Evolutionary conservation across 495 filamentous ascomycete genomes (phyloP).

Genomic region (Neurospora sublineolata): DNA sequence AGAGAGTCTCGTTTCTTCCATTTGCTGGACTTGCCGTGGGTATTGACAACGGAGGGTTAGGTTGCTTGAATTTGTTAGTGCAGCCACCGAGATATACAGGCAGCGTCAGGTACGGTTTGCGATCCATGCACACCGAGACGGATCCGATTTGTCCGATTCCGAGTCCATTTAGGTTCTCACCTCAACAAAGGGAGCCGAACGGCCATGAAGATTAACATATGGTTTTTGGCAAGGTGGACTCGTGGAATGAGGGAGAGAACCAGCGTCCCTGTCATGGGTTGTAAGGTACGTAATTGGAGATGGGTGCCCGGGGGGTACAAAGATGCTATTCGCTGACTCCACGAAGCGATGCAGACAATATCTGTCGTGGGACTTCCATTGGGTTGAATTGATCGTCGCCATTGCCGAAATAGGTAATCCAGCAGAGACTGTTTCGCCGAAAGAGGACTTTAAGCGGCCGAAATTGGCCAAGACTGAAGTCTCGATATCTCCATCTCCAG

Average conservation of each 20-base stretch:
- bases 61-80: not conserved
- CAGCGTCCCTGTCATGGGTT: not conserved
- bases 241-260: not conserved
- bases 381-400: not conserved
- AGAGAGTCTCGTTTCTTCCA: not conserved
- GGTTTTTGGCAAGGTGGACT: not conserved
- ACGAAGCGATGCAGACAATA: not conserved
- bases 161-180: not conserved
- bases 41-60: not conserved
- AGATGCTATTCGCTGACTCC: not conserved
- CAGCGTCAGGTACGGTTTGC: not conserved
- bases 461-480: not conserved
- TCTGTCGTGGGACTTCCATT: not conserved
- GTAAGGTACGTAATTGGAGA: not conserved
- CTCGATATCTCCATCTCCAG: not conserved
- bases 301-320: not conserved
- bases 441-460: not conserved
- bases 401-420: not conserved
- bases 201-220: not conserved
- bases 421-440: not conserved
- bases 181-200: not conserved
- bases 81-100: not conserved
- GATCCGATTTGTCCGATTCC: not conserved
- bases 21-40: not conserved
- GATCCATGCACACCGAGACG: not conserved